Evolutionary conservation across 2,329 filamentous ascomycete genomes (phyloP).

Genomic region (Cladosporium halotolerans): DNA sequence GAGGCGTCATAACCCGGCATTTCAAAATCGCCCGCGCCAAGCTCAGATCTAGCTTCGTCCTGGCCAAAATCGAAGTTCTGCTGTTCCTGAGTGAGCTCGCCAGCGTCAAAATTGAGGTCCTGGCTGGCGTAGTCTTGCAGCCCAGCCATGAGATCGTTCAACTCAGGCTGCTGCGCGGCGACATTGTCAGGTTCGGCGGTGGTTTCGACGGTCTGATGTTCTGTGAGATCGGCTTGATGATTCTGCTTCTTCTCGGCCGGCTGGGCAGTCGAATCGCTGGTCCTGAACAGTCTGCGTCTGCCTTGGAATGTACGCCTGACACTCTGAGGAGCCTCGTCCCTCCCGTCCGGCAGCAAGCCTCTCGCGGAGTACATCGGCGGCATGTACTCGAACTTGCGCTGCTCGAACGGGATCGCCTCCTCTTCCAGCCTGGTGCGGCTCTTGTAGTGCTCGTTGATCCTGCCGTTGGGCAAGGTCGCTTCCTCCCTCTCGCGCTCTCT

Average conservation of each 20-base stretch:
- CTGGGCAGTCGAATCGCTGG: too few species aligned
- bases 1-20: too few species aligned
- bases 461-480: neutral
- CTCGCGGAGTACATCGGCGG: slow-evolving; percentile 17
- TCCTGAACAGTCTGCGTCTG: too few species aligned
- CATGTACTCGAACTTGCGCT: slow-evolving; percentile 11
- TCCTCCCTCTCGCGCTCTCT: neutral
- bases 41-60: neutral
- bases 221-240: neutral
- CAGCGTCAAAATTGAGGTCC: neutral
- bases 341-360: slow-evolving; percentile 15
- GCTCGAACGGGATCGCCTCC: slow-evolving; percentile 9
- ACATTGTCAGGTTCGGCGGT: neutral
- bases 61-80: slow-evolving; percentile 3
- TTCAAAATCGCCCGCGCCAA: too few species aligned
- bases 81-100: neutral
- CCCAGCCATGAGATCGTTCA: neutral
- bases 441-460: neutral
- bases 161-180: neutral
- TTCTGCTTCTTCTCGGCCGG: too few species aligned
- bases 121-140: neutral
- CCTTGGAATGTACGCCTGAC: neutral
- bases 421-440: slow-evolving; percentile 16
- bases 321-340: neutral
- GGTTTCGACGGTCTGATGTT: neutral